phyloP scores from a whole-genome alignment of 192 early-diverging fungal species.

The Backusella morwellensis region DNA sequence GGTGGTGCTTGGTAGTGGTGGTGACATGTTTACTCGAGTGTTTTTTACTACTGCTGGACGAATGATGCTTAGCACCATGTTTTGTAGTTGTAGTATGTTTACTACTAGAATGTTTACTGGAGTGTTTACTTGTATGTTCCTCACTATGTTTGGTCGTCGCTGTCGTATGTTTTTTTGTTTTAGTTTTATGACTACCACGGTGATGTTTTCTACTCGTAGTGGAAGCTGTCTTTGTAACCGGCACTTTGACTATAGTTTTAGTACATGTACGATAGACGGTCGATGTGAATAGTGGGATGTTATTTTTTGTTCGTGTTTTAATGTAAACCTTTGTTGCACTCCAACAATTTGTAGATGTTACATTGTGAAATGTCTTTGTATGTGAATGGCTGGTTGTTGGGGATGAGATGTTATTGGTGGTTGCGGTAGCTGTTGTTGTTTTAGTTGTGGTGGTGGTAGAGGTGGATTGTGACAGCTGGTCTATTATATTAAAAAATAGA shows the following conservation, averaged over 20 bases:
- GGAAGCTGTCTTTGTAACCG: neutral
- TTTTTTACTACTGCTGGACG: neutral
- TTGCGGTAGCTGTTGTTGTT: neutral
- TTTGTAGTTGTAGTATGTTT: neutral
- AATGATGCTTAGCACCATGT: neutral
- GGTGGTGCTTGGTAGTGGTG: neutral
- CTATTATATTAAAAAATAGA: neutral
- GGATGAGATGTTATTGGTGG: neutral
- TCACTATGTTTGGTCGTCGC: neutral
- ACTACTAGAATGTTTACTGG: neutral
- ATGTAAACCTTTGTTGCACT: constrained; percentile 5
- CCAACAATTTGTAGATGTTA: neutral
- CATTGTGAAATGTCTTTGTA: neutral
- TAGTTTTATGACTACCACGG: neutral
- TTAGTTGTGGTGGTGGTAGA: neutral
- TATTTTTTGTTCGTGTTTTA: neutral
- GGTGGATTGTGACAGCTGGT: neutral
- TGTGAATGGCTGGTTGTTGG: neutral
- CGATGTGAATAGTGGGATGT: neutral
- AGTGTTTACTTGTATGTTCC: neutral
- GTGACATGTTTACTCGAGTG: neutral
- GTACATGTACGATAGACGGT: neutral
- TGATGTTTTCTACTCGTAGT: neutral
- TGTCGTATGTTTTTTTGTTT: neutral
- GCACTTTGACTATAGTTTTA: constrained; percentile 1